These are phyloP conservation scores for Phytophthora boehmeriae DNA, from an alignment of 352 stramenopile genomes.

Conservation along the genomic window DNA sequence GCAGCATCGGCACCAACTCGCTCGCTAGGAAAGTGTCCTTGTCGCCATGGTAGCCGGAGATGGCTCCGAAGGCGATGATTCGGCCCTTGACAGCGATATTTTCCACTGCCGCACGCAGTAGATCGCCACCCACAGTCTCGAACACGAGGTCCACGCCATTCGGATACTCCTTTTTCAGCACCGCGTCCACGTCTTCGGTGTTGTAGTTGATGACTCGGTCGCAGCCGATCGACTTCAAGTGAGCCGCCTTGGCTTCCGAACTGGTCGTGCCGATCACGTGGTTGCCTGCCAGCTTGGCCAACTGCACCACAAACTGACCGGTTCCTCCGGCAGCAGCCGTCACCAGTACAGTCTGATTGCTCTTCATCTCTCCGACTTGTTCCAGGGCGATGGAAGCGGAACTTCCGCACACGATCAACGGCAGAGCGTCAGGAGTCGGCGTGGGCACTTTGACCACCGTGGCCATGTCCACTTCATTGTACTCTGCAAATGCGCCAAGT, in stretches of 20 bases:
- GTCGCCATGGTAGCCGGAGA: constrained; percentile 45
- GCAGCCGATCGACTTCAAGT: constrained; percentile 64
- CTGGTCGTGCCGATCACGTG: constrained; percentile 81
- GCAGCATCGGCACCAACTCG: constrained; percentile 29
- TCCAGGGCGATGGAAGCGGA: constrained; percentile 55
- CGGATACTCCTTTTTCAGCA: constrained; percentile 66
- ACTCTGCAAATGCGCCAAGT: constrained; percentile 60
- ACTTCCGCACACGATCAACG: constrained; percentile 46
- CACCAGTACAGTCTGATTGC: constrained; percentile 60
- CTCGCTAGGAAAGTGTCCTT: constrained; percentile 26
- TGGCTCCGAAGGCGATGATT: constrained; percentile 58
- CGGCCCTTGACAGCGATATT: constrained; percentile 59
- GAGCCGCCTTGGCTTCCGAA: constrained; percentile 79
- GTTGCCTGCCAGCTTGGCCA: constrained; percentile 79
- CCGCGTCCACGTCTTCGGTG: constrained; percentile 52
- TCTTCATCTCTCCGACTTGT: constrained; percentile 53
- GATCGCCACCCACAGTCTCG: constrained; percentile 56
- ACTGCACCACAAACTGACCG: constrained; percentile 78
- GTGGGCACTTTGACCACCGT: constrained; percentile 38
- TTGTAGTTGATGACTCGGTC: constrained; percentile 89
- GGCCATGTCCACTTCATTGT: constrained; percentile 38
- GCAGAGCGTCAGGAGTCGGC: constrained; percentile 27
- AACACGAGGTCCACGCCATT: constrained; percentile 67
- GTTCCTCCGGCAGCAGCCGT: constrained; percentile 72
- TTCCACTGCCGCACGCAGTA: constrained; percentile 40